phyloP scores from a whole-genome alignment of 176 grass and related monocot species.

The Avena atlantica region DNA sequence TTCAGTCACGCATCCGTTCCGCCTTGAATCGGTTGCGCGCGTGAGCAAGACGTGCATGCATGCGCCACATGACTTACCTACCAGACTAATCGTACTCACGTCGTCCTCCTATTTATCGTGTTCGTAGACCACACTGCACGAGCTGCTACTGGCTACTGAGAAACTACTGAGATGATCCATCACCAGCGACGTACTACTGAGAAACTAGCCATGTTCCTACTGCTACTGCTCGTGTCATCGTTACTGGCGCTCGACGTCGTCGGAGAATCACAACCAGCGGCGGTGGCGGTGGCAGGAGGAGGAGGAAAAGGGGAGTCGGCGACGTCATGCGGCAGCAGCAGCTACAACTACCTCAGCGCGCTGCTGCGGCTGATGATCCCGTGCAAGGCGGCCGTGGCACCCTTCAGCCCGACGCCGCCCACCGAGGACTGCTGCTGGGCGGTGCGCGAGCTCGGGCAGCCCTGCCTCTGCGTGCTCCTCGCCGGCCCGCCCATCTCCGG shows the following conservation, averaged over 20 bases:
- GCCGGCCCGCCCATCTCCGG: constrained; percentile 53
- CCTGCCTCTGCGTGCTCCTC: constrained; percentile 58
- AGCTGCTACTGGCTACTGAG: no score
- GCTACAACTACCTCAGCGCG: constrained; percentile 27
- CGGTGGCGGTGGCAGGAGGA: neutral
- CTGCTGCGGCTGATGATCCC: constrained; percentile 60
- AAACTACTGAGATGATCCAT: neutral
- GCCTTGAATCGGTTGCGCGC: neutral
- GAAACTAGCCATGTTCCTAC: neutral
- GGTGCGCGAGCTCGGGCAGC: constrained; percentile 49
- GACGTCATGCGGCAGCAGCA: constrained; percentile 1
- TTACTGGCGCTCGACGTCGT: neutral
- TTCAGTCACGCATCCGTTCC: neutral
- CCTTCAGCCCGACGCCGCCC: constrained; percentile 55
- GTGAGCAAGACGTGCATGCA: neutral
- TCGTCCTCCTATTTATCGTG: neutral
- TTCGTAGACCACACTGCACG: neutral
- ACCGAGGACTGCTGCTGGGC: constrained; percentile 54
- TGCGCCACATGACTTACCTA: constrained; percentile 9
- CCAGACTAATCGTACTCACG: neutral
- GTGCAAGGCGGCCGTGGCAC: constrained; percentile 56
- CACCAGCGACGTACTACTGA: neutral
- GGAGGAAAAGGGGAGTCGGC: neutral
- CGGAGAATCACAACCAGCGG: neutral
- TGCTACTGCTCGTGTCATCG: neutral